phyloP scores from a whole-genome alignment of 495 filamentous ascomycete genomes.

The Physcia stellaris region DNA sequence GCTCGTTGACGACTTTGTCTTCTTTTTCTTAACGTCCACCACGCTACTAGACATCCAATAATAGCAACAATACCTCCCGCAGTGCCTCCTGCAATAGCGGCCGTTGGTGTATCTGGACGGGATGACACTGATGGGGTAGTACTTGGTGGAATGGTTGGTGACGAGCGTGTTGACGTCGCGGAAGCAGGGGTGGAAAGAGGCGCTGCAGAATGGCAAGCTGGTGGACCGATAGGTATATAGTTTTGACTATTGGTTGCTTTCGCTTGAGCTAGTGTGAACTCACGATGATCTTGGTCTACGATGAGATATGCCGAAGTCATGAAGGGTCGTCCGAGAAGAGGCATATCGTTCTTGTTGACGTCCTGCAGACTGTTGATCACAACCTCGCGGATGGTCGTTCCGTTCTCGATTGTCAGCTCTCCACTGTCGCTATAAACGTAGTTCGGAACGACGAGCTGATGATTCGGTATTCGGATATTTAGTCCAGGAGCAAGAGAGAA shows the following conservation, averaged over 20 bases:
- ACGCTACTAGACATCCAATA: too few relatives aligned
- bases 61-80: too few relatives aligned
- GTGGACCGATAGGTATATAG: conserved; percentile 1
- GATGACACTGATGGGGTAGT: too few relatives aligned
- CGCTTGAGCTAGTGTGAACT: conserved; percentile 8
- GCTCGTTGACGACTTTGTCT: too few relatives aligned
- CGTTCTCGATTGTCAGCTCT: conserved; percentile 11
- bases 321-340: conserved; percentile 26
- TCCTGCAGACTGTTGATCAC: conserved; percentile 17
- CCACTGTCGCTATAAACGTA: conserved; percentile 17
- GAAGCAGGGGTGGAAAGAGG: neutral
- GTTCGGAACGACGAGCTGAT: conserved; percentile 23
- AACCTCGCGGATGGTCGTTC: conserved; percentile 10
- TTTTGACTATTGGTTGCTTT: neutral
- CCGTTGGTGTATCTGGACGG: too few relatives aligned
- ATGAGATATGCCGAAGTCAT: conserved; percentile 26
- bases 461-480: conserved; percentile 19
- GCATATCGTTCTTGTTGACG: conserved; percentile 14
- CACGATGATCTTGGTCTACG: conserved; percentile 17
- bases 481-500: conserved; percentile 12
- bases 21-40: too few relatives aligned
- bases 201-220: neutral
- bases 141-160: too few relatives aligned
- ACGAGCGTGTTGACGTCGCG: neutral
- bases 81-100: too few relatives aligned